Conservation (phyloP, 2,329 filamentous ascomycete genomes). For the Microcyclospora tardicrescens region DNA sequence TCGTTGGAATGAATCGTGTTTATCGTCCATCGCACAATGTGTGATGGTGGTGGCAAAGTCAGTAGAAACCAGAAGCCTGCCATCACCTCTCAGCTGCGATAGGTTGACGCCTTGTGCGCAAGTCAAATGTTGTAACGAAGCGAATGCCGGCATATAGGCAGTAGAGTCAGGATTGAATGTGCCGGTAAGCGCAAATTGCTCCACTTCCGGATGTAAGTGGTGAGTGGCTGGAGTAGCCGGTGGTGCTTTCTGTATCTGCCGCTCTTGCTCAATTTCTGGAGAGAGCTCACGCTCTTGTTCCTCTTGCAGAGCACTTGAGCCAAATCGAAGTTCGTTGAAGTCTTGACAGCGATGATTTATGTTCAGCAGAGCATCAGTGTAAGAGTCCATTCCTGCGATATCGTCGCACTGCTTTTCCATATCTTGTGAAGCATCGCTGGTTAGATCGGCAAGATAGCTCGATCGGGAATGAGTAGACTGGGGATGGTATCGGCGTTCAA, state of each 20-base stretch:
- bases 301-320: constrained; percentile 37
- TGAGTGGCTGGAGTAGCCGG: constrained; percentile 30
- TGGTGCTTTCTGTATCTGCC: constrained; percentile 37
- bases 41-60: constrained; percentile 33
- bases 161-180: constrained; percentile 11
- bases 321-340: constrained; percentile 11
- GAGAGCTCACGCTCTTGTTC: constrained; percentile 58
- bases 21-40: background rate
- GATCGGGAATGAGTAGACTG: background rate
- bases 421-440: background rate
- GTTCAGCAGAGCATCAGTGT: background rate
- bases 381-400: background rate
- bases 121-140: constrained; percentile 29
- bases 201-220: constrained; percentile 31
- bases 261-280: constrained; percentile 50
- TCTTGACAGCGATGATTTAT: constrained; percentile 6
- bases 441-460: constrained; percentile 1
- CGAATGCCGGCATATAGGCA: constrained; percentile 36
- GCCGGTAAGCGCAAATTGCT: constrained; percentile 29
- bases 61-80: constrained; percentile 31
- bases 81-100: constrained; percentile 22
- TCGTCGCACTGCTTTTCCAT: background rate
- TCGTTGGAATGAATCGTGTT: constrained; percentile 36
- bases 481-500: constrained; percentile 39
- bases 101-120: constrained; percentile 25